phyloP scores from a whole-genome alignment of 169 alveolate genomes.

The Plasmodium knowlesi region DNA sequence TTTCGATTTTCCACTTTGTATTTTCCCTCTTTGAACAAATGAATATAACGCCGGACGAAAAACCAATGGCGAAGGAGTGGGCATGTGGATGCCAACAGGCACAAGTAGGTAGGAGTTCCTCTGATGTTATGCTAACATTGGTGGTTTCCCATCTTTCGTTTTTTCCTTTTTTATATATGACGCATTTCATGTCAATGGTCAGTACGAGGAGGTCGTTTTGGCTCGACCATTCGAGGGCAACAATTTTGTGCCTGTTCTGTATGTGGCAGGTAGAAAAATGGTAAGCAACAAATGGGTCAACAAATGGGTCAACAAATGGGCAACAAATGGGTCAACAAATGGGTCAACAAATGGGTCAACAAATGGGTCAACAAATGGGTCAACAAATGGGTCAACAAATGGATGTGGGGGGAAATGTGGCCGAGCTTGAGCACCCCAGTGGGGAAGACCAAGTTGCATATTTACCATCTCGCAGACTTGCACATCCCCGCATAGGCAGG shows the following conservation, averaged over 20 bases:
- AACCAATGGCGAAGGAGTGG: slow-evolving; percentile 56
- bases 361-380: not conserved
- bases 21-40: slow-evolving; percentile 59
- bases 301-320: too few relatives aligned
- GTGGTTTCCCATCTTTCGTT: slow-evolving; percentile 25
- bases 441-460: not conserved
- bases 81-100: slow-evolving; percentile 69
- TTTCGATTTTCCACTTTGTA: slow-evolving; percentile 38
- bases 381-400: not conserved
- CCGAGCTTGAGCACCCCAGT: not conserved
- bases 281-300: not conserved
- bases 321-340: not conserved
- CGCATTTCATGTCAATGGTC: slow-evolving; percentile 67
- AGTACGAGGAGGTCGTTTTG: slow-evolving; percentile 54
- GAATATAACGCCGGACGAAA: slow-evolving; percentile 57
- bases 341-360: not conserved
- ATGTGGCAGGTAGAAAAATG: too few relatives aligned
- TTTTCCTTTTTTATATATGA: slow-evolving; percentile 35
- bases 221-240: slow-evolving; percentile 59
- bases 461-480: not conserved
- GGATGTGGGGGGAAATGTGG: not conserved
- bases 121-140: slow-evolving; percentile 44
- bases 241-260: slow-evolving; percentile 44
- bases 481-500: not conserved
- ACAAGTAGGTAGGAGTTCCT: slow-evolving; percentile 60